Base-by-base conservation (phyloP, 2,329 filamentous ascomycete species). In the Chrysoporthe austroafricana region DNA sequence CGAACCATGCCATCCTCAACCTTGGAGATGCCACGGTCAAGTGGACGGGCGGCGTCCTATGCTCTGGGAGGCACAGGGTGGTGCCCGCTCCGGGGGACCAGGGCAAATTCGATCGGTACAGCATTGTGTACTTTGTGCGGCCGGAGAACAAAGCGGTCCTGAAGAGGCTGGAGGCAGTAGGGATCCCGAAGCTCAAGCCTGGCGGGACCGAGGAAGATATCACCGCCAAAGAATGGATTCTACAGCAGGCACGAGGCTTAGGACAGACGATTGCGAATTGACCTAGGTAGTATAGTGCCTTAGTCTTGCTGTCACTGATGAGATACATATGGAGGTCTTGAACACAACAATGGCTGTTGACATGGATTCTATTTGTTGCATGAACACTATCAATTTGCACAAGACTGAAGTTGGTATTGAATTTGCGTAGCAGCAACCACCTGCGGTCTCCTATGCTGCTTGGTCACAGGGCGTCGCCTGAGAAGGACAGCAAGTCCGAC, bases 21-120 rank as follows among this genome's bases (percentile, higher is more conserved):
- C 70, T 79, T 0, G 79, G 78, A 0, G 79, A 80, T 58, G 75
- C 78, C 11, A 75, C 79, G 71, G 74, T 75, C 16, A 74, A 77
- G 54, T 78, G 76, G 54, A 76, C 75, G 1, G 72, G 72, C 48
- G 77, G 77, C 1, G 50, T 78, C 39, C 68, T 79, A 26, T 73
- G 74, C 39, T 74, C 72, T 43, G 76, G 75, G 57, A 71, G 78
- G n/a, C 77, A 79, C 70, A 72, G 77, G 1, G 77, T 79, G 14
- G 73, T 76, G 1, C 72, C 70, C 32, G 74, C 77, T 0, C 77
- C 76, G 2, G 66, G 66, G 1, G 66, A 69, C 42, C 71, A 72
- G 66, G 70, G 63, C 16, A 60, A 50, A 21, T 67, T 66, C 13
- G 52, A 62, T 2, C 64, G 71, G 18, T 67, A 72, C 42, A 70